Evolutionary conservation across 202 grass and related monocot genomes (phyloP).

Genomic region (Schoenoplectus triqueter): DNA sequence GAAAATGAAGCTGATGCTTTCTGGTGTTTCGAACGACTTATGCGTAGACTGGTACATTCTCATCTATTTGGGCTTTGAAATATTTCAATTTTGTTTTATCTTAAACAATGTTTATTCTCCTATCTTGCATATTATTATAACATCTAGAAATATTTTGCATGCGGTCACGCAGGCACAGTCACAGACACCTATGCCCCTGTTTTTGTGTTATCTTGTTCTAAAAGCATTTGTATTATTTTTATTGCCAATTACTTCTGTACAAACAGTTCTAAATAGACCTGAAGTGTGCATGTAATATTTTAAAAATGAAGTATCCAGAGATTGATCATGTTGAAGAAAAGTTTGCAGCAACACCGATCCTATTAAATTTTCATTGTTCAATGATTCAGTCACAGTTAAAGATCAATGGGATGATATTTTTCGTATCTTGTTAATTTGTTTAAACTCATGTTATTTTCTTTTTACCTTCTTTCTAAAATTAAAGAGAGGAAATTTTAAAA

Average conservation of each 20-base stretch:
- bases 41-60: slow-evolving; percentile 83
- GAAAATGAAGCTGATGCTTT: slow-evolving; percentile 99
- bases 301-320: neutral
- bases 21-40: slow-evolving; percentile 99
- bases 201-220: neutral
- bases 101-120: slow-evolving; percentile 2
- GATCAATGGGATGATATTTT: neutral
- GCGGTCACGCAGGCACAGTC: neutral
- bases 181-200: neutral
- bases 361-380: neutral
- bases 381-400: neutral
- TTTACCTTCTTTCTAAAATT: slow-evolving; percentile 48
- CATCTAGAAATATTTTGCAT: neutral
- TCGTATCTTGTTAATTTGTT: slow-evolving; percentile 38
- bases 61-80: neutral
- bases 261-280: slow-evolving; percentile 4
- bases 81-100: slow-evolving; percentile 18
- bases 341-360: neutral
- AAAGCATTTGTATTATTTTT: neutral
- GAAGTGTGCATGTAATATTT: slow-evolving; percentile 13
- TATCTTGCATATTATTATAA: neutral
- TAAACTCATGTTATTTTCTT: slow-evolving; percentile 33
- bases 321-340: neutral
- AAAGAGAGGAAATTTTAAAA: slow-evolving; percentile 89
- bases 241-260: neutral